Percentiles rank a stretch among this genome's conserved stretches.
Conservation (phyloP, 1,284 basidiomycete genomes). For the Ceratobasidium sp. region DNA sequence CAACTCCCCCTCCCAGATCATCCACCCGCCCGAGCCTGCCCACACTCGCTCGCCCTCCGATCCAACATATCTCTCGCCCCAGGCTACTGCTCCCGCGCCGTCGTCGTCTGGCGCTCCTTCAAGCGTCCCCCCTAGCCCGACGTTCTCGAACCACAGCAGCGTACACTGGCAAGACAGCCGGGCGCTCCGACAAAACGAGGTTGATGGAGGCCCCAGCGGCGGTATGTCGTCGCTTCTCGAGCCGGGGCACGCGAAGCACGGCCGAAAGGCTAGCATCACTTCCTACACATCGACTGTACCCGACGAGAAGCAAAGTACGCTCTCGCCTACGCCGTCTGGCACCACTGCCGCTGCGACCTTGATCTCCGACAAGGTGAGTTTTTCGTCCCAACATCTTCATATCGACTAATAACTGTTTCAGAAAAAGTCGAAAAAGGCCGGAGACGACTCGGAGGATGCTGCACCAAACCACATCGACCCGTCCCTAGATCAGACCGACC, state of each 20-base stretch:
- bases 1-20: conserved; percentile 5
- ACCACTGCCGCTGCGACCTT: conserved; percentile 50
- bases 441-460: conserved; percentile 43
- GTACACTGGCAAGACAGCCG: conserved; percentile 60
- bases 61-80: conserved; percentile 15
- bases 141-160: conserved; percentile 63
- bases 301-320: conserved; percentile 50
- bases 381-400: conserved; percentile 13
- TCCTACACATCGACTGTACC: conserved; percentile 59
- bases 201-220: conserved; percentile 54
- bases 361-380: conserved; percentile 1
- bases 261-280: conserved; percentile 59
- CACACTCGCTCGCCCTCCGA: conserved; percentile 28
- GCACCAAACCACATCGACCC: conserved; percentile 54
- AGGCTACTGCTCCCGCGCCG: neutral
- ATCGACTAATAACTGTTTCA: conserved; percentile 23
- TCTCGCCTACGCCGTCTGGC: conserved; percentile 49
- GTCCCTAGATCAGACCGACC: conserved; percentile 70
- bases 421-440: conserved; percentile 54
- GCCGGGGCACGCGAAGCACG: conserved; percentile 54
- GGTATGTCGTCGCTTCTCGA: conserved; percentile 47
- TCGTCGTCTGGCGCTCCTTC: conserved; percentile 1
- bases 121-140: conserved; percentile 72
- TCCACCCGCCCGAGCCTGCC: conserved; percentile 1
- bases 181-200: conserved; percentile 74